These are phyloP conservation scores for Apiotrichum domesticum DNA, from an alignment of 1,284 basidiomycete genomes.

Conservation along the genomic window DNA sequence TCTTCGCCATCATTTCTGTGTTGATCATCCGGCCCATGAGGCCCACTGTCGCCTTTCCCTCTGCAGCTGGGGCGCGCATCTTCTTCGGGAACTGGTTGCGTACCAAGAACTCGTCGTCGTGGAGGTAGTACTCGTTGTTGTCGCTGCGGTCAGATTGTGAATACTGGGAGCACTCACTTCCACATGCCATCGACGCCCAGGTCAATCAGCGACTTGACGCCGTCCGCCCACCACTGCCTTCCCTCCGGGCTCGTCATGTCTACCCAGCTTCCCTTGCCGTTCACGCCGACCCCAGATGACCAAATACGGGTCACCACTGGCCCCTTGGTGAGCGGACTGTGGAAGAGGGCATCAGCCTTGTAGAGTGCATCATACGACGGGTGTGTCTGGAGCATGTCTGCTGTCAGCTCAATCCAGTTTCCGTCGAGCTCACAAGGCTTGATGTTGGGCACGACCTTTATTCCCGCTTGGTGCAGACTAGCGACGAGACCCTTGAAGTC, in stretches of 20 bases:
- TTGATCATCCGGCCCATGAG: conserved; percentile 46
- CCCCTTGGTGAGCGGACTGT: conserved; percentile 32
- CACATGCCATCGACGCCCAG: conserved; percentile 48
- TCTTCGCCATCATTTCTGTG: conserved; percentile 47
- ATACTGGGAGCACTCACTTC: conserved; percentile 34
- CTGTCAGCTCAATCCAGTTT: background rate
- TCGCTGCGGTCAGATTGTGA: conserved; percentile 30
- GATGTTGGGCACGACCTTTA: conserved; percentile 49
- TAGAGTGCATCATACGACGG: conserved; percentile 41
- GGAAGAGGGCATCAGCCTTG: conserved; percentile 41
- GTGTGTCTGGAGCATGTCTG: conserved; percentile 36
- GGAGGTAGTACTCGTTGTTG: conserved; percentile 49
- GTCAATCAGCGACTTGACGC: conserved; percentile 42
- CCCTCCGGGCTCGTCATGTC: conserved; percentile 46
- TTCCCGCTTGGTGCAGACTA: conserved; percentile 45
- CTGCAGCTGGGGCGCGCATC: conserved; percentile 14
- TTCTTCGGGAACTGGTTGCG: conserved; percentile 25
- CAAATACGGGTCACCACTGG: conserved; percentile 47
- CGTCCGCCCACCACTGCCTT: conserved; percentile 47
- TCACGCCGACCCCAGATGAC: conserved; percentile 44
- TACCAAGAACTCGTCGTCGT: conserved; percentile 42
- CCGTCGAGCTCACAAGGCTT: conserved; percentile 38
- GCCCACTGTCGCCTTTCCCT: conserved; percentile 36
- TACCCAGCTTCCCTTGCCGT: conserved; percentile 47
- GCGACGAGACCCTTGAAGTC: conserved; percentile 47